phyloP scores from a whole-genome alignment of 352 stramenopile genomes.

The Phytophthora sp. region DNA sequence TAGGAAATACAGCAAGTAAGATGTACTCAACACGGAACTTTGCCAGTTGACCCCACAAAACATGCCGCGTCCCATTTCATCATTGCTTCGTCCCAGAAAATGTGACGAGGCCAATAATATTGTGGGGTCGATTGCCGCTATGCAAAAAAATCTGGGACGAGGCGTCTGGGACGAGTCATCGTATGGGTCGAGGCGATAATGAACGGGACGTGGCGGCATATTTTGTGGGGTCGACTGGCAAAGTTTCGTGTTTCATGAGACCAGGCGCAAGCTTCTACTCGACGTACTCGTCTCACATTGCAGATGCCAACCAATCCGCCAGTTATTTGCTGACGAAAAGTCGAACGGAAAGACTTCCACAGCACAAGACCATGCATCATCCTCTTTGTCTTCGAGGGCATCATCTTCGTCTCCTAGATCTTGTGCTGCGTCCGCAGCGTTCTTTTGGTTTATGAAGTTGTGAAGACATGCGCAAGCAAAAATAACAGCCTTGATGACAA shows the following conservation, averaged over 20 bases:
- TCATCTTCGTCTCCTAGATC: constrained; percentile 6
- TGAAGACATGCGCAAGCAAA: neutral
- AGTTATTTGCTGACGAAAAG: constrained; percentile 3
- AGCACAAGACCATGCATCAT: neutral
- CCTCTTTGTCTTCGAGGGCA: neutral
- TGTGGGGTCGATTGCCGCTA: neutral
- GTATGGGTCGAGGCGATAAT: neutral
- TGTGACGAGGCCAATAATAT: neutral
- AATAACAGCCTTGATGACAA: neutral
- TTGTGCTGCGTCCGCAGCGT: neutral
- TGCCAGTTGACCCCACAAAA: neutral
- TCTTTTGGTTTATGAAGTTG: constrained; percentile 9
- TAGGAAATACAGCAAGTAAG: no score
- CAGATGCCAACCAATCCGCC: constrained; percentile 1
- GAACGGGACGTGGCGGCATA: constrained; percentile 4
- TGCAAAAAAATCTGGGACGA: no score
- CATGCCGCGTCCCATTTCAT: neutral
- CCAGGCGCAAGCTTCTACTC: neutral
- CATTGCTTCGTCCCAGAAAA: neutral
- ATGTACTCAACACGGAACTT: neutral
- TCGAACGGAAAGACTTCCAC: constrained; percentile 3
- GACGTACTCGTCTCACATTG: constrained; percentile 11
- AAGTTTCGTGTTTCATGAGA: neutral
- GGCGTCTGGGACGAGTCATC: neutral
- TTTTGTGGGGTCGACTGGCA: neutral